Conservation (phyloP, 1,139 yeast species). For the Taphrina flavorubra region DNA sequence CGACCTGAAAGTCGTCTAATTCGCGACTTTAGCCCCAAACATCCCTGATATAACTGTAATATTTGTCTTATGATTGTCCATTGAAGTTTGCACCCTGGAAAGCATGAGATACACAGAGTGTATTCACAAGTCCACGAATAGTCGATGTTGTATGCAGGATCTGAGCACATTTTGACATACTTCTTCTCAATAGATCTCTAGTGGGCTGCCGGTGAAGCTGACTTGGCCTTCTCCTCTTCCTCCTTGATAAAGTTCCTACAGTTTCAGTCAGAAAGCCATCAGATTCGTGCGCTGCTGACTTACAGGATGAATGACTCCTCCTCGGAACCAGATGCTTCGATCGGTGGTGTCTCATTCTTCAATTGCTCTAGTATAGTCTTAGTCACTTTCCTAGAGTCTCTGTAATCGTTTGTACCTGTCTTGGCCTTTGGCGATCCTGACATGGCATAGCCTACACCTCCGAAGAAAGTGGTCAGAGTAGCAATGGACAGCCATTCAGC, state of each 20-base stretch:
- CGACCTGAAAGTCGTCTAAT: constrained; percentile 19
- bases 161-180: not conserved
- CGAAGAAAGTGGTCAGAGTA: constrained; percentile 51
- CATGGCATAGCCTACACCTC: constrained; percentile 50
- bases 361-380: constrained; percentile 15
- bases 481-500: constrained; percentile 51
- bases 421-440: constrained; percentile 48
- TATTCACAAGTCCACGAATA: no score
- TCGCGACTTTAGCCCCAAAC: not conserved
- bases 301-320: constrained; percentile 40
- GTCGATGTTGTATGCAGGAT: not conserved
- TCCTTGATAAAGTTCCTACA: constrained; percentile 39
- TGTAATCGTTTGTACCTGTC: constrained; percentile 4
- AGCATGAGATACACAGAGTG: no score
- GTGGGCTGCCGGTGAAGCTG: constrained; percentile 32
- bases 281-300: not conserved
- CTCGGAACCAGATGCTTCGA: constrained; percentile 35
- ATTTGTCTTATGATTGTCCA: not conserved
- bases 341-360: constrained; percentile 35
- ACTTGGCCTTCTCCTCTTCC: constrained; percentile 40
- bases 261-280: no score
- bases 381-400: not conserved
- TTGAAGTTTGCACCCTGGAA: no score
- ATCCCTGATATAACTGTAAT: no score
- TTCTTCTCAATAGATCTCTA: not conserved